Evolutionary conservation across 768 basidiomycete genomes (phyloP).

Genomic region (Psilocybe azurescens): DNA sequence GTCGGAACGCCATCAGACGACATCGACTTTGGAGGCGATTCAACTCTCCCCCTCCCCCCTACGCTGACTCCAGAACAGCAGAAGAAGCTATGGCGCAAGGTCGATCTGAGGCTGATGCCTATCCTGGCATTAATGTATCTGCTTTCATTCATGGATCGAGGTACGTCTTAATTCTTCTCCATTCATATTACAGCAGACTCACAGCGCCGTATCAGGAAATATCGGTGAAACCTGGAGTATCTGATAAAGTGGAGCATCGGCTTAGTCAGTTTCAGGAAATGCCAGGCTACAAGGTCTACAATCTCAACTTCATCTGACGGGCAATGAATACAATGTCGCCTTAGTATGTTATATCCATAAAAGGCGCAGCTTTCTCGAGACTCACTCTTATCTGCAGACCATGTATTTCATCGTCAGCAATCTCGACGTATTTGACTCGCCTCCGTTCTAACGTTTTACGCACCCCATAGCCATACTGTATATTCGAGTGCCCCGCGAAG

Average conservation of each 20-base stretch:
- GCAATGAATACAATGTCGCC: conserved; percentile 69
- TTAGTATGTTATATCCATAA: conserved; percentile 43
- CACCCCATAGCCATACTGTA: conserved; percentile 54
- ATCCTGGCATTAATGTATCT: conserved; percentile 66
- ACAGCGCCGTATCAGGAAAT: conserved; percentile 44
- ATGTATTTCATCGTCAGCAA: conserved; percentile 71
- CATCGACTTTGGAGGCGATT: conserved; percentile 50
- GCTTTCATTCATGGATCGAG: conserved; percentile 68
- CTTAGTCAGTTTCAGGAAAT: conserved; percentile 47
- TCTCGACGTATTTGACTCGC: neutral
- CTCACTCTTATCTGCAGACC: conserved; percentile 45
- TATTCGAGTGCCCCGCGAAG: conserved; percentile 78
- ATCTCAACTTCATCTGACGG: conserved; percentile 58
- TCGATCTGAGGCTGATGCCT: conserved; percentile 62
- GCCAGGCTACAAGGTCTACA: conserved; percentile 68
- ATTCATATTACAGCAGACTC: too few relatives aligned
- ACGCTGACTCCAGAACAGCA: conserved; percentile 53
- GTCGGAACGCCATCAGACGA: conserved; percentile 22
- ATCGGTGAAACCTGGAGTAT: conserved; percentile 45
- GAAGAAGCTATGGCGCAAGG: conserved; percentile 58
- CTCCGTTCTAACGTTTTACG: neutral
- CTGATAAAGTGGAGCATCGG: neutral
- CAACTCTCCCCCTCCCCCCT: conserved; percentile 49
- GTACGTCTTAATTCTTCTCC: conserved; percentile 30
- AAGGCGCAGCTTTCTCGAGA: neutral